Percentiles rank a stretch among this genome's conserved stretches.
phyloP scores from a whole-genome alignment of 2,329 filamentous ascomycete species.

The Teratosphaeria viscida region DNA sequence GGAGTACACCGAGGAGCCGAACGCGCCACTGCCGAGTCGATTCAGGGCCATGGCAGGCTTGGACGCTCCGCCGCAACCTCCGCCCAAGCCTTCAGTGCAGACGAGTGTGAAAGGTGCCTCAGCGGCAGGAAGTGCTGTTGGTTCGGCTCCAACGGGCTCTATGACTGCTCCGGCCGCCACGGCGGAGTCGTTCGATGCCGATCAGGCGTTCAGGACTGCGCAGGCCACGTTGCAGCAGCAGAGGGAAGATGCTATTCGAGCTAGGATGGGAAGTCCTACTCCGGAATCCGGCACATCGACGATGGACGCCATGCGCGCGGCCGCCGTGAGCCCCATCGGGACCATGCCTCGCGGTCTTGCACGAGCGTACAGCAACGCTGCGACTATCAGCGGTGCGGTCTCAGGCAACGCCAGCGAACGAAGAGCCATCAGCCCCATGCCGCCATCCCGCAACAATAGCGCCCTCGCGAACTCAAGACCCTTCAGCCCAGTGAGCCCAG shows the following conservation, averaged over 20 bases:
- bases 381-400: constrained; percentile 9
- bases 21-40: constrained; percentile 27
- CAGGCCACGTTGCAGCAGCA: constrained; percentile 1
- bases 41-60: constrained; percentile 28
- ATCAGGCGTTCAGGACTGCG: constrained; percentile 15
- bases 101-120: background rate
- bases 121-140: background rate
- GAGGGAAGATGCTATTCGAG: constrained; percentile 7
- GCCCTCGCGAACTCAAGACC: constrained; percentile 6
- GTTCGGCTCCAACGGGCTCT: constrained; percentile 1
- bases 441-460: constrained; percentile 1
- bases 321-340: constrained; percentile 7
- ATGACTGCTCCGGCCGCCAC: constrained; percentile 1
- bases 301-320: background rate
- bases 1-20: constrained; percentile 57
- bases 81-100: constrained; percentile 5
- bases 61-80: constrained; percentile 16
- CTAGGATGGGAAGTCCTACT: constrained; percentile 1
- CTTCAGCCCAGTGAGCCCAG: background rate
- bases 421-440: constrained; percentile 17
- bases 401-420: constrained; percentile 19
- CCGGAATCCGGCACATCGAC: background rate
- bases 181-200: constrained; percentile 16
- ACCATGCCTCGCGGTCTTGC: constrained; percentile 19
- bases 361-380: constrained; percentile 23